A percentile compares a stretch with the other conserved stretches of the same genome.
phyloP scores from a whole-genome alignment of 139 green algal genomes.

The Deuterostichococcus epilithicus region DNA sequence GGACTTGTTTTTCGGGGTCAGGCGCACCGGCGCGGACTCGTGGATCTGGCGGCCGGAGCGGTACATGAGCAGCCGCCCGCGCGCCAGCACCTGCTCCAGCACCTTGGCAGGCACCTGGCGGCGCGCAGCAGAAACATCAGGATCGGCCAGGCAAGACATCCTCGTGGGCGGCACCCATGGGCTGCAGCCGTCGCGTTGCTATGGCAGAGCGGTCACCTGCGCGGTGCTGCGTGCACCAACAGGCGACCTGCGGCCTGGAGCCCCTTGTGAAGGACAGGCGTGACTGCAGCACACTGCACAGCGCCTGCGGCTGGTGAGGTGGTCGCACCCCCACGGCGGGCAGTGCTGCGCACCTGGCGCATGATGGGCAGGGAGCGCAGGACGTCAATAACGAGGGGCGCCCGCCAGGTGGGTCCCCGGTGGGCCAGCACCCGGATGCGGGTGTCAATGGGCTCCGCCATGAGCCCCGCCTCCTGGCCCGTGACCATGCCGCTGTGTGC shows the following conservation, averaged over 20 bases:
- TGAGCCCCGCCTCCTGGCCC: slow-evolving; percentile 42
- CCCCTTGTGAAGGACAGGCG: too few species aligned
- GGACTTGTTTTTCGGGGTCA: background rate
- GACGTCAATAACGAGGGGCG: slow-evolving; percentile 45
- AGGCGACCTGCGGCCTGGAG: too few species aligned
- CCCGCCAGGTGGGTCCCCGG: slow-evolving; percentile 55
- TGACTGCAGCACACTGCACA: background rate
- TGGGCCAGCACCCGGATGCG: slow-evolving; percentile 23
- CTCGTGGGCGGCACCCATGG: too few species aligned
- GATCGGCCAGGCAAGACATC: too few species aligned
- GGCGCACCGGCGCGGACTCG: background rate
- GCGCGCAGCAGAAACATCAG: background rate
- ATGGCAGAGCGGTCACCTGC: too few species aligned
- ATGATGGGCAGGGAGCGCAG: slow-evolving; percentile 66
- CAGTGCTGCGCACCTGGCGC: slow-evolving; percentile 9
- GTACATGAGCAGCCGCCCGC: slow-evolving; percentile 24
- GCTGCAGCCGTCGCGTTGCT: too few species aligned
- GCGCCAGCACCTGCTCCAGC: slow-evolving; percentile 23
- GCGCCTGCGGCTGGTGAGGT: background rate
- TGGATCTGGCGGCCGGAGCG: background rate
- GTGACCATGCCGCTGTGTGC: slow-evolving; percentile 68
- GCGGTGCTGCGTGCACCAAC: too few species aligned
- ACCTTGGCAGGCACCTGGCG: slow-evolving; percentile 1
- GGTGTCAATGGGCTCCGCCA: slow-evolving; percentile 21
- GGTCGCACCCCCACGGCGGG: background rate